These are phyloP conservation scores for Azolla pinnata DNA, from an alignment of 75 land plant species.

Conservation along the genomic window DNA sequence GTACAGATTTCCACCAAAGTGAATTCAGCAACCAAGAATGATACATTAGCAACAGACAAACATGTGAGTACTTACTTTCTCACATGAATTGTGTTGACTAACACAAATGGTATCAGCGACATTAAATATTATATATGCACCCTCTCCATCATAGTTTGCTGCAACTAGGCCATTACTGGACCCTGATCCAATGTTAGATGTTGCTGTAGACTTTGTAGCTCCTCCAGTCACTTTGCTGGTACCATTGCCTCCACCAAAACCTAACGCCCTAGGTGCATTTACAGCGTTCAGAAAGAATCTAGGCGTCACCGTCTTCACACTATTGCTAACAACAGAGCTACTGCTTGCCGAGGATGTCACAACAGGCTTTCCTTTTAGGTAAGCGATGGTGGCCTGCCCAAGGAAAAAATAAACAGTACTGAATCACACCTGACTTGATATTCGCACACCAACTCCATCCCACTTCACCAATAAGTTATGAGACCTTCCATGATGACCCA, in stretches of 20 bases:
- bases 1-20: background rate
- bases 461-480: background rate
- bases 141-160: constrained; percentile 32
- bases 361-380: constrained; percentile 30
- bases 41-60: background rate
- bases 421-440: background rate
- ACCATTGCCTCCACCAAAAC: constrained; percentile 35
- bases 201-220: constrained; percentile 10
- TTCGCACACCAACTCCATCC: background rate
- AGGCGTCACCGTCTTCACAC: constrained; percentile 23
- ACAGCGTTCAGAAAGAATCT: constrained; percentile 25
- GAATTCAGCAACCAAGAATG: background rate
- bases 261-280: constrained; percentile 27
- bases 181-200: constrained; percentile 4
- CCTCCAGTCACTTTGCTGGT: constrained; percentile 9
- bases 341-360: constrained; percentile 12
- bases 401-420: background rate
- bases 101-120: constrained; percentile 34
- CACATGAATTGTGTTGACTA: constrained; percentile 28
- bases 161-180: constrained; percentile 18
- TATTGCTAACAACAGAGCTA: constrained; percentile 6
- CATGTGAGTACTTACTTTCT: constrained; percentile 34
- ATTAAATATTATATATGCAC: constrained; percentile 31
- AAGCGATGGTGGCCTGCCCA: constrained; percentile 30
- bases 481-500: too few relatives aligned